These are phyloP conservation scores for Stemphylium lycopersici DNA, from an alignment of 2,329 filamentous ascomycete genomes.

Conservation along the genomic window DNA sequence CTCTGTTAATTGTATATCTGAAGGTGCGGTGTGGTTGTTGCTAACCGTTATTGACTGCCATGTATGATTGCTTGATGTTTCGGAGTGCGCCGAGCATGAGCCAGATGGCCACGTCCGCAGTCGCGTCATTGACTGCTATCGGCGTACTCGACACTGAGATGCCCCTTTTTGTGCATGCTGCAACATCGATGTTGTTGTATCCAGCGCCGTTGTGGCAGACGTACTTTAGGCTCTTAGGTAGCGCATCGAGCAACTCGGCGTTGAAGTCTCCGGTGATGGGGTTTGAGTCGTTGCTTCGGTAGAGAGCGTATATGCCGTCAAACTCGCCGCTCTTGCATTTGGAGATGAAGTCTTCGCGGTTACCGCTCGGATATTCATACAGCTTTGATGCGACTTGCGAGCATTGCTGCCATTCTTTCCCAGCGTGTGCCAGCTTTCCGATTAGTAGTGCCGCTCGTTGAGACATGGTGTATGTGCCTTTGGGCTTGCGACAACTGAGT, in stretches of 20 bases:
- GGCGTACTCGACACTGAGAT: constrained; percentile 56
- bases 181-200: constrained; percentile 66
- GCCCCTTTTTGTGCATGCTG: constrained; percentile 56
- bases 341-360: constrained; percentile 61
- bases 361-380: constrained; percentile 61
- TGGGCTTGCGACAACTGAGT: background rate
- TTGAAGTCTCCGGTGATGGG: constrained; percentile 57
- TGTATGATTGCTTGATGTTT: constrained; percentile 55
- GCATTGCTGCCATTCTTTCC: constrained; percentile 55
- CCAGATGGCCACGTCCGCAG: constrained; percentile 58
- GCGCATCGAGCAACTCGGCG: constrained; percentile 50
- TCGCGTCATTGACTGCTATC: constrained; percentile 59
- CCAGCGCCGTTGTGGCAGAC: constrained; percentile 61
- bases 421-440: constrained; percentile 52
- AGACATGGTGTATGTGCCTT: constrained; percentile 29
- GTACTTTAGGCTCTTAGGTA: constrained; percentile 53
- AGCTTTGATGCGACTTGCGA: constrained; percentile 41
- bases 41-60: constrained; percentile 53
- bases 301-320: constrained; percentile 62
- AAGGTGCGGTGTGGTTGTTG: constrained; percentile 9
- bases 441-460: constrained; percentile 53
- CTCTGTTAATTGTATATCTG: constrained; percentile 9
- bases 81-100: constrained; percentile 60
- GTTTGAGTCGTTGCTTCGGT: constrained; percentile 64
- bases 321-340: constrained; percentile 62